Base-by-base conservation (phyloP, 176 grass and related monocot genomes). In the Bothriochloa decipiens region DNA sequence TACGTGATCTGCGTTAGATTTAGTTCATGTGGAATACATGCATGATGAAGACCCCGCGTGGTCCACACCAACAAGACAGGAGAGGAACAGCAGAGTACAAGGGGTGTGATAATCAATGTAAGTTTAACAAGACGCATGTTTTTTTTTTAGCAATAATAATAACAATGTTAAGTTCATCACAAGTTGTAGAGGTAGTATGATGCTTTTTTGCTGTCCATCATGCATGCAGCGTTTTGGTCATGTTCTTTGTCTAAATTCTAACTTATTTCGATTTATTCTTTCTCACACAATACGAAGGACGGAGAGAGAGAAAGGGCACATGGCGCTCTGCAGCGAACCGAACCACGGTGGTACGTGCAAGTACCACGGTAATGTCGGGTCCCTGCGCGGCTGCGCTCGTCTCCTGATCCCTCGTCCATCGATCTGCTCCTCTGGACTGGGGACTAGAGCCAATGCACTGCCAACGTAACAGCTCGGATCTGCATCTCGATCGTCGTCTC, bases 291-390 rank as follows among this genome's bases (percentile, higher is more conserved):
- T 52, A 36, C 35, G 14, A 13, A 2, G 3, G 11, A 45, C 9
- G 11, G 41, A 42, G 41, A 45, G 42, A 17, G 15, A 14, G 12
- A 50, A 17, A 22, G 75, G 13, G 64, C 78, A 69, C 78, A 81
- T 81, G 78, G 78, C 33, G 12, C 11, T 53, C 8, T 8, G 72
- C 72, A 6, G 80, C 6, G 35, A 5, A 6, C 13, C 6, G 35
- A 5, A 6, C 13, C 28, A 57, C 32, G 11, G 73, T 20, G 62
- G 82, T 84, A 43, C 83, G 63, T 84, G 82, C 61, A 76, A 18
- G 82, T 76, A 84, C 72, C 0, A 84, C 72, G 82, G 80, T 28
- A 22, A 75, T 33, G 76, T 78, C 26, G n/a, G 41, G 43, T 18
- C 70, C 23, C 26, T 14, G 0, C 40, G 12, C 45, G 9, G 12